Evolutionary conservation across 2,329 filamentous ascomycete species (phyloP), one percentile per base, ranked within the genome.

Genomic region (Scortechinia acanthostroma): DNA sequence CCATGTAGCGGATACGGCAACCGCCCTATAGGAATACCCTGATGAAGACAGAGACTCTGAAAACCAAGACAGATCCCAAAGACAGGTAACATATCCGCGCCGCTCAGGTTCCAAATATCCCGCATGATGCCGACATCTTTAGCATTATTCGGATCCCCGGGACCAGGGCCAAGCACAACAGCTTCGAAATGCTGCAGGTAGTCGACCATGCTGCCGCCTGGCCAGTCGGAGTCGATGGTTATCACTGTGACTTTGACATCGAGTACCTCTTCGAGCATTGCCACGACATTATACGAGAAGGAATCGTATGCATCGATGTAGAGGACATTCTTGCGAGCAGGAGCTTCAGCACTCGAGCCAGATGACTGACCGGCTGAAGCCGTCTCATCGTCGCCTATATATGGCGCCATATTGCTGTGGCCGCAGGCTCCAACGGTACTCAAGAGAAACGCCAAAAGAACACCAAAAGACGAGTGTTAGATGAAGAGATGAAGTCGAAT

Each of bases 221-320:
- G 35, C 35, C 35, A 40, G 6, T 10, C 35, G 10, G 35, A 40
- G 35, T 40, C 35, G 35, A 40, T 40, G 6, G 35, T 19, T 19
- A 40, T 40, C 10, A 40, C 35, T 6, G 35, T 40, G 17, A 40
- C 35, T 17, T 40, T 40, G 35, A 40, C 35, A 17, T 19, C 17
- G 35, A 40, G 35, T 6, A 19, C 17, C 17, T 40, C 35, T 40
- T 40, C 35, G 17, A 40, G 35, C 35, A 40, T 40, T 6, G 35
- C 35, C 10, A 40, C 35, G 6, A 40, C 35, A 40, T 40, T 40
- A 17, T 40, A 40, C 17, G 35, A 40, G 17, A 40, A 40, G 14
- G 35, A 40, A 19, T 40, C 35, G 35, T 40, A 40, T 40, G 35
- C 35, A 19, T 40, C 35, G 35, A 40, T 19, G 20, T 40, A 40